These are phyloP conservation scores for Lipomyces orientalis DNA, from an alignment of 805 yeast species.

Conservation along the genomic window DNA sequence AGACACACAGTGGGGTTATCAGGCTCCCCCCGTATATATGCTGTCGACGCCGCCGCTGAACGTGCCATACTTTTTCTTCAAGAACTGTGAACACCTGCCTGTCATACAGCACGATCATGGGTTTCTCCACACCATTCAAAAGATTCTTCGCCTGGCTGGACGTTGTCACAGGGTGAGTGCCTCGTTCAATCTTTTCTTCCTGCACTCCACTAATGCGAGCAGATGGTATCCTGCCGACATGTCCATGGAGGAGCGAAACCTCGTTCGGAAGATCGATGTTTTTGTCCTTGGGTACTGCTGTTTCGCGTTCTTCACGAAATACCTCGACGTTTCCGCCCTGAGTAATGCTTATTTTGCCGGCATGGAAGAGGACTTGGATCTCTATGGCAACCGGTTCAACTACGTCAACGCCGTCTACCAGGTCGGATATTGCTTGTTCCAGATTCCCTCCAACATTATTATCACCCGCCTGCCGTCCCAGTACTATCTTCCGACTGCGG, in stretches of 20 bases:
- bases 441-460: slow-evolving; percentile 65
- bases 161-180: slow-evolving; percentile 6
- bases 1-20: background rate
- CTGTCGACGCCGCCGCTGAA: too few relatives aligned
- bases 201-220: background rate
- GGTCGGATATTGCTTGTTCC: slow-evolving; percentile 66
- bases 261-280: slow-evolving; percentile 61
- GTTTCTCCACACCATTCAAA: background rate
- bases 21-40: too few relatives aligned
- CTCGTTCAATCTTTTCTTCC: too few relatives aligned
- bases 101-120: background rate
- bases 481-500: slow-evolving; percentile 61
- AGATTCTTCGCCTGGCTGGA: slow-evolving; percentile 11
- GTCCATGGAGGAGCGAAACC: slow-evolving; percentile 50
- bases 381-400: slow-evolving; percentile 67
- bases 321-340: slow-evolving; percentile 64
- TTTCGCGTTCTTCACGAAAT: slow-evolving; percentile 71
- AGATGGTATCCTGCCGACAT: slow-evolving; percentile 31
- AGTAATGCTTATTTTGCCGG: slow-evolving; percentile 72
- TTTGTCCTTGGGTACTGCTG: slow-evolving; percentile 60
- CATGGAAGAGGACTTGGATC: slow-evolving; percentile 58
- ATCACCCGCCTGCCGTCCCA: slow-evolving; percentile 63
- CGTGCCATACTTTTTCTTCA: background rate
- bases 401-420: slow-evolving; percentile 63
- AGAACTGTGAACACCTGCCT: background rate